Percentiles rank a stretch among this genome's conserved stretches.
Evolutionary conservation across 176 grass and related monocot species (phyloP).

Genomic region (Hsuehochloa calcarea): DNA sequence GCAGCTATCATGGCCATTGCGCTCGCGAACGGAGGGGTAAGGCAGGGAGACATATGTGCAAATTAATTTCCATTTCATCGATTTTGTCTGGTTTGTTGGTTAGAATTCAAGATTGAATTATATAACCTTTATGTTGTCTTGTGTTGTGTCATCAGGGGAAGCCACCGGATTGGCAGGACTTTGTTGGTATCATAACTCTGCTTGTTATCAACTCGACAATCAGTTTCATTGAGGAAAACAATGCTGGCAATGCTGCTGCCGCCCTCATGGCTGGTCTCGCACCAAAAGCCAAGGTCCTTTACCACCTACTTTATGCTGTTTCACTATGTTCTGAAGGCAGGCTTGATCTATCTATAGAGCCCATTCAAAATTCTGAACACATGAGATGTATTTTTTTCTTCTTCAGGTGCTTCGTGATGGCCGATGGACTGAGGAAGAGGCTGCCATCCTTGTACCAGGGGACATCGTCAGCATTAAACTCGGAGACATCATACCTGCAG

Average conservation of each 20-base stretch:
- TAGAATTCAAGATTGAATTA: background rate
- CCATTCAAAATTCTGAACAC: background rate
- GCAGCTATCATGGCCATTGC: constrained; percentile 86
- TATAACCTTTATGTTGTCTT: background rate
- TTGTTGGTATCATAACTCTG: constrained; percentile 68
- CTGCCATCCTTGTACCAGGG: constrained; percentile 70
- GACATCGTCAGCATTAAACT: constrained; percentile 74
- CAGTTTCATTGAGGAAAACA: constrained; percentile 78
- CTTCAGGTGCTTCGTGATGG: constrained; percentile 58
- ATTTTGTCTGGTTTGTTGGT: background rate
- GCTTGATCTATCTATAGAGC: background rate
- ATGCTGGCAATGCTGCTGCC: constrained; percentile 69
- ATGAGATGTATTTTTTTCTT: background rate
- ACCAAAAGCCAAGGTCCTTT: constrained; percentile 65
- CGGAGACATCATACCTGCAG: constrained; percentile 73
- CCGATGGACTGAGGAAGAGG: constrained; percentile 62
- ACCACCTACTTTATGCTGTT: background rate
- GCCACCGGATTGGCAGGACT: constrained; percentile 83
- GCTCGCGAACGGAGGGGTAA: constrained; percentile 67
- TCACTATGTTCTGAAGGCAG: background rate
- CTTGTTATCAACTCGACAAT: constrained; percentile 78
- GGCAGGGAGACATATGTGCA: background rate
- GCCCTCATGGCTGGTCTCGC: constrained; percentile 76
- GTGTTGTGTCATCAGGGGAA: constrained; percentile 49
- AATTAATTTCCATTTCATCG: background rate